phyloP scores from a whole-genome alignment of 2,329 filamentous ascomycete genomes.

The Pseudogymnoascus sp. region DNA sequence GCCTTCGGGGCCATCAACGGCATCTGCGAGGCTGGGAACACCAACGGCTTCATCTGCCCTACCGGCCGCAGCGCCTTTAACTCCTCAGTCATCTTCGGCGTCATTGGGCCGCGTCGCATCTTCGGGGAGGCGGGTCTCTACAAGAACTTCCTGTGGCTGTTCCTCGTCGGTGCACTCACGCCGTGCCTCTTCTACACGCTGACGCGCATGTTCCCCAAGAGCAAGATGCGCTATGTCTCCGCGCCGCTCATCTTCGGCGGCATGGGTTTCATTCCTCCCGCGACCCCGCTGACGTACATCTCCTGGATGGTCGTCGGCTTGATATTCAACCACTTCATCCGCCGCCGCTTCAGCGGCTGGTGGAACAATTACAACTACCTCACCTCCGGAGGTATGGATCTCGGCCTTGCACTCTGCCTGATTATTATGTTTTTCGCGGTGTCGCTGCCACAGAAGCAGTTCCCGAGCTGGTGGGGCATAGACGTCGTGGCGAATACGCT shows the following conservation, averaged over 20 bases:
- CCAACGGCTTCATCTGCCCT: slow-evolving; percentile 54
- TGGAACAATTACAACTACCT: slow-evolving; percentile 65
- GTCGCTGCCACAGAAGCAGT: slow-evolving; percentile 50
- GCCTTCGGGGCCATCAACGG: slow-evolving; percentile 38
- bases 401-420: slow-evolving; percentile 58
- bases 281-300: slow-evolving; percentile 66
- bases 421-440: slow-evolving; percentile 64
- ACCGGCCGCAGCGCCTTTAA: slow-evolving; percentile 54
- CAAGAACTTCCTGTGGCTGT: slow-evolving; percentile 58
- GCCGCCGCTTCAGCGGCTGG: slow-evolving; percentile 55
- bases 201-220: slow-evolving; percentile 51
- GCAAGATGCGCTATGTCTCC: slow-evolving; percentile 50
- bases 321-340: slow-evolving; percentile 60
- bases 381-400: slow-evolving; percentile 60
- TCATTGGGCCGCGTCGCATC: slow-evolving; percentile 55
- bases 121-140: slow-evolving; percentile 57
- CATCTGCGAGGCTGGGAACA: slow-evolving; percentile 37
- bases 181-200: slow-evolving; percentile 50
- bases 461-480: slow-evolving; percentile 63
- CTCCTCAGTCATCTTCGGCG: slow-evolving; percentile 60
- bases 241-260: slow-evolving; percentile 19
- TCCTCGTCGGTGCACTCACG: slow-evolving; percentile 46
- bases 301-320: slow-evolving; percentile 66
- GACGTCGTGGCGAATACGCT: slow-evolving; percentile 15
- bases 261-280: slow-evolving; percentile 26